Evolutionary conservation across 257 asterid genomes (phyloP), one percentile per base, ranked within the genome.

Genomic region (Capsicum chinense): DNA sequence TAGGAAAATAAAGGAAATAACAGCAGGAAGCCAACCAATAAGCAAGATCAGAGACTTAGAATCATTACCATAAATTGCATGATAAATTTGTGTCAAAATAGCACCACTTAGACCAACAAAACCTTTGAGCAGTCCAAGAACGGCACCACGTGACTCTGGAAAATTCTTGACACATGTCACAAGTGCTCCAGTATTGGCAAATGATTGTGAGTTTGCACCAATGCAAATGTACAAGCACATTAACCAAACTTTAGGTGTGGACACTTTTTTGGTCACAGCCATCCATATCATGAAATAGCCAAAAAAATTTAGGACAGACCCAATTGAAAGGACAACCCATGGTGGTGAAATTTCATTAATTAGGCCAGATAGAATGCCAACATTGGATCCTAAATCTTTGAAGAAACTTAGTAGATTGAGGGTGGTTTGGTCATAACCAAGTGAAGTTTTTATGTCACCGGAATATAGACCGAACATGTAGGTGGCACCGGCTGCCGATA

Each of bases 201-300:
- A 94, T 9, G 97, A 86, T 82, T 94, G 98, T 0, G 98, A 94
- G 83, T 94, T 94, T 16, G 92, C 98, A 33, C 97, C 98, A 79
- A 94, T 86, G 85, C 95, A 93, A 12, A 94, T 93, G 88, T 93
- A 93, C 54, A 91, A 70, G 63, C 98, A 94, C 98, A 94, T 94
- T 26, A 90, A 93, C 97, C 97, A 93, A 0, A 94, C 97, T 26
- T 86, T 86, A 0, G 97, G 95, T 6, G 50, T 83, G 5, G 96
- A 16, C 54, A 91, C 91, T 84, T 81, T 90, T 3, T 83, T 88
- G 14, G 95, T 87, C 14, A 94, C 98, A 39, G 97, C 92, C 0
- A 94, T 89, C 98, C 98, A 94, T 15, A 94, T 92, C 97, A 93
- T 93, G 62, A 94, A 90, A 88, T 94, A 94, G 81, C 98, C 98